Base-by-base conservation (phyloP, 768 basidiomycete species). In the Podaxis sp. region DNA sequence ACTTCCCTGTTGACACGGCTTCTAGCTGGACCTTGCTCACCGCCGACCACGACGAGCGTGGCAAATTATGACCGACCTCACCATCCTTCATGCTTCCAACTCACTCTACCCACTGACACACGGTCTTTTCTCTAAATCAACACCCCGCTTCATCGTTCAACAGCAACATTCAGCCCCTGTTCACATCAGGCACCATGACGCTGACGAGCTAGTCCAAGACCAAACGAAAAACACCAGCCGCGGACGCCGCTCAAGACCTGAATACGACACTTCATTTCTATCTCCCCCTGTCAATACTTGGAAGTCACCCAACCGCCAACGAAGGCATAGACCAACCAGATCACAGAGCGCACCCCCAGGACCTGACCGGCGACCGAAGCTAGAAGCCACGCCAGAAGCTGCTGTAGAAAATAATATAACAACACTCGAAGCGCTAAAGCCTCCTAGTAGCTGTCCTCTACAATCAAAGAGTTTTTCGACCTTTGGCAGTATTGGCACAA, bases 241-340 rank as follows among this genome's bases (percentile, higher is more conserved):
- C 38, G 2, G 40, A 36, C 13, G 52, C 17, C 33, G 15, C 46
- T 49, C 54, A 24, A 63, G 57, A 65, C 59, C 64, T 36, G 52
- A 44, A 30, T 46, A 61, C 33, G 76, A 83, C 63, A 69, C 68
- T 6, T 69, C 71, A 17, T 70, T 83, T 26, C 77, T 84, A 38
- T 81, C 80, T 9, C 83, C 83, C 1, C 83, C 83, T 0, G 69
- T 78, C 33, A 80, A 82, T 65, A 82, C 81, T 24, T 82, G 77
- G 77, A 82, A 79, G 61, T 73, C 80, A 46, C 66, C 70, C 12
- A 42, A 59, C 24, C 46, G 55, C 11, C 64, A 65, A 48, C 70
- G 75, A 0, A 67, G 74, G 38, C 83, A 84, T 64, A 74, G 79
- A 22, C 77, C 80, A 0, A 78, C 78, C 8, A 75, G 83, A 19